Evolutionary conservation across 164 flowering plant genomes (phyloP), one percentile per base, ranked within the genome.

Genomic region (Cinnamomum chago): DNA sequence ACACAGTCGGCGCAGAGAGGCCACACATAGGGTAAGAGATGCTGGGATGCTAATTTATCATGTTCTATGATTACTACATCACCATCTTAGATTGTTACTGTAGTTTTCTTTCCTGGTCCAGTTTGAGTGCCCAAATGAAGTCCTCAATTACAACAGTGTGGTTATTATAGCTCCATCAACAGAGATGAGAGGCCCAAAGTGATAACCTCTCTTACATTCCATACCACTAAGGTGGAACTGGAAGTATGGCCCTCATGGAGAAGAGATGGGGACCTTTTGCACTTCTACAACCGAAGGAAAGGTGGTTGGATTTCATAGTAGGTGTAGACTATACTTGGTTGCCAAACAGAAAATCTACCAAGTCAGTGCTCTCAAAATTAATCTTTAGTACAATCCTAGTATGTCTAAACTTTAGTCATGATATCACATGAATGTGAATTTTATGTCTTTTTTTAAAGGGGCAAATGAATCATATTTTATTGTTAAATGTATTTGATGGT

Each of bases 291-390:
- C 81, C 5, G 87, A 86, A 90, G 67, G 98, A 95, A 93, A 87
- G 81, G 89, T 89, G 77, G 90, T 93, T 2, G 98, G 98, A 3
- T 88, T 93, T 77, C 98, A 91, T 84, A 95, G 97, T n/a, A 87
- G 89, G 81, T 82, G 92, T 78, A 77, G 93, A 79, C 62, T 70
- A 65, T 92, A 85, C 73, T 77, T 93, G 83, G 90, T 88, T 75
- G 97, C 97, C 27, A 88, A 81, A 83, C 58, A 76, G 82, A 23
- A 79, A 50, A 47, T 23, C 78, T 1, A 0, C 52, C 1, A 86
- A 73, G 80, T 58, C 82, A 1, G 65, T 76, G 47, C 30, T 82
- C 40, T 73, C 79, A 73, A 87, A 81, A 70, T 58, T n/a, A n/a
- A n/a, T 77, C 12, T 85, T 25, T 25, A 25, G 27, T 25, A 25